phyloP scores from a whole-genome alignment of 2,329 filamentous ascomycete species.

The Ceratocystis papillata region DNA sequence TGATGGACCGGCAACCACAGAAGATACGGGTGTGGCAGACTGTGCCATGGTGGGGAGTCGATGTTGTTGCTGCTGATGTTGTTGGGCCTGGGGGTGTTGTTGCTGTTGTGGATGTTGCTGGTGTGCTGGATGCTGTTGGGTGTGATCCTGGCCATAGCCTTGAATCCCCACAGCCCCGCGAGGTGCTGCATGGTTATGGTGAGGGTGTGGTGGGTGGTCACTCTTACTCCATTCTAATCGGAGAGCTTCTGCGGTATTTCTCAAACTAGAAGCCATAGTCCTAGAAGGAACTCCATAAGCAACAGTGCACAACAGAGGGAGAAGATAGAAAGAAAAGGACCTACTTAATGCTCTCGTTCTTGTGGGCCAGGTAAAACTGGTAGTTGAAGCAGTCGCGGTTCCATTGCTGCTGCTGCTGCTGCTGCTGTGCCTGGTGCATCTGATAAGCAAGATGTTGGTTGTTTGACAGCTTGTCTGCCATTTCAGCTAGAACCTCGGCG shows the following conservation, averaged over 20 bases:
- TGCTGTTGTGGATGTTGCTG: conserved; percentile 21
- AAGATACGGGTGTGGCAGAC: conserved; percentile 14
- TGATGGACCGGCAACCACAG: conserved; percentile 15
- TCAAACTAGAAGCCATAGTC: conserved; percentile 11
- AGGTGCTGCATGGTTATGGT: conserved; percentile 11
- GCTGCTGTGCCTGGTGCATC: conserved; percentile 20
- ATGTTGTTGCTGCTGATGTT: conserved; percentile 17
- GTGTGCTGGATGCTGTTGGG: conserved; percentile 11
- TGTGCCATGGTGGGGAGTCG: conserved; percentile 16
- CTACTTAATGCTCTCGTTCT: conserved; percentile 22
- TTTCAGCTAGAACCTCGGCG: conserved; percentile 18
- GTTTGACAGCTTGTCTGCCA: conserved; percentile 20
- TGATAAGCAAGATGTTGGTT: conserved; percentile 18
- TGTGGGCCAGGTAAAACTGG: conserved; percentile 20
- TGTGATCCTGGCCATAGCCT: conserved; percentile 13
- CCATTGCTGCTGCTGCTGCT: conserved; percentile 22
- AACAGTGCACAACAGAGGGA: neutral
- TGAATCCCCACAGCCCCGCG: neutral
- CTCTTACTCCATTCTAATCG: conserved; percentile 21
- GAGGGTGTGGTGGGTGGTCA: conserved; percentile 18
- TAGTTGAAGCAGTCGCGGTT: conserved; percentile 17
- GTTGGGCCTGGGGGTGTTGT: conserved; percentile 14
- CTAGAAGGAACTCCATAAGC: conserved; percentile 12
- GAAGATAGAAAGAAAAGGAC: neutral
- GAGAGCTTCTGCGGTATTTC: conserved; percentile 17